These are phyloP conservation scores for Allium fistulosum DNA, from an alignment of 106 monocot genomes.

Conservation along the genomic window DNA sequence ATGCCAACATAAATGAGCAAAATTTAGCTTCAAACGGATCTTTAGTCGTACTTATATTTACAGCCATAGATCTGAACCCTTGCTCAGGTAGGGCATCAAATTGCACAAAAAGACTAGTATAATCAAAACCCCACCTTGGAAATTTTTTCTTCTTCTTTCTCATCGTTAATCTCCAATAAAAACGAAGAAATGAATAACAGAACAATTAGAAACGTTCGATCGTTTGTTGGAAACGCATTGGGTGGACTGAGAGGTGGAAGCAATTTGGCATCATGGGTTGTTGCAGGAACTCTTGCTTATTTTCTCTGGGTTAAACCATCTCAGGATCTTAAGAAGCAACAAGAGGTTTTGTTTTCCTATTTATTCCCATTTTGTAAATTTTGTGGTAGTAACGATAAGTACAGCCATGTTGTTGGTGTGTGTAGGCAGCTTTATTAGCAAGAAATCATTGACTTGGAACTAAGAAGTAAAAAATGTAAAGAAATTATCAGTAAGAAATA, in stretches of 20 bases:
- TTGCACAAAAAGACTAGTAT: not conserved
- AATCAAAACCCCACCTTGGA: not conserved
- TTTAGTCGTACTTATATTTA: too few relatives aligned
- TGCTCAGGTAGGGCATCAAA: too few relatives aligned
- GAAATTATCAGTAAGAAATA: too few relatives aligned
- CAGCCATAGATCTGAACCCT: too few relatives aligned
- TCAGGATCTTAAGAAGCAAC: conserved; percentile 63
- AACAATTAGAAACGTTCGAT: conserved; percentile 56
- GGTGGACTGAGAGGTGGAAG: conserved; percentile 78
- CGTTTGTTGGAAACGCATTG: conserved; percentile 69
- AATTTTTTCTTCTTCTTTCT: not conserved
- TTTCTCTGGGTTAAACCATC: conserved; percentile 89
- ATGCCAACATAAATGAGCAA: too few relatives aligned
- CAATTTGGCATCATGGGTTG: conserved; percentile 85
- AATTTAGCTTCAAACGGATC: too few relatives aligned
- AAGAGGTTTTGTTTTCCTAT: conserved; percentile 40
- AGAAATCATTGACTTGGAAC: too few relatives aligned
- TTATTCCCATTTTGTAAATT: not conserved
- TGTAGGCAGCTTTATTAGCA: too few relatives aligned
- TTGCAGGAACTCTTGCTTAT: conserved; percentile 88
- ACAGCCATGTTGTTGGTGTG: too few relatives aligned
- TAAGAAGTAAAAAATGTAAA: too few relatives aligned
- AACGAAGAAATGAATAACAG: conserved; percentile 20
- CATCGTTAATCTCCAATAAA: not conserved
- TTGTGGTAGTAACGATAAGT: not conserved